Conservation (phyloP, 352 stramenopile species). For the Phytophthora sp. region DNA sequence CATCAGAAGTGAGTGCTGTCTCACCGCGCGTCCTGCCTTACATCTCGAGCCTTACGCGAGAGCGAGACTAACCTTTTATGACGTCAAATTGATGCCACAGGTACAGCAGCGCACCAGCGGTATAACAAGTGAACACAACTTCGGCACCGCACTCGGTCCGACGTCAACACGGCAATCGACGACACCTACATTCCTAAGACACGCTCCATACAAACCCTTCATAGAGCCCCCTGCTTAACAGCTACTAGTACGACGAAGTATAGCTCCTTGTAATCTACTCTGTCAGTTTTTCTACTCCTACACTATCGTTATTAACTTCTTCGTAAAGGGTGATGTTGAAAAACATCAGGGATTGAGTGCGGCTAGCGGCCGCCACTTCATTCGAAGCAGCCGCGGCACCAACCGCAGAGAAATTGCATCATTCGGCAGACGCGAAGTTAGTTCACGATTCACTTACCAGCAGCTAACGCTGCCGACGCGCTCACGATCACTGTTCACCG, state of each 20-base stretch:
- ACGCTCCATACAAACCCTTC: no score
- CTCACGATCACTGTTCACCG: conserved; percentile 7
- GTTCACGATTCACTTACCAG: conserved; percentile 19
- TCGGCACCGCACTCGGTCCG: conserved; percentile 18
- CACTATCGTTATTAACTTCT: conserved; percentile 61
- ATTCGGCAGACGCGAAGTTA: conserved; percentile 10
- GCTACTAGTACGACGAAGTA: no score
- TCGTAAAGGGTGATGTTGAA: conserved; percentile 50
- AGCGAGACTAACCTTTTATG: conserved; percentile 21
- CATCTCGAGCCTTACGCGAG: no score
- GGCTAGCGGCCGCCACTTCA: not conserved
- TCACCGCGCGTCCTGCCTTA: no score
- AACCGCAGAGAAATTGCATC: conserved; percentile 24
- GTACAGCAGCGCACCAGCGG: conserved; percentile 37
- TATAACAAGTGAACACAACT: conserved; percentile 48
- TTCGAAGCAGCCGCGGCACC: not conserved
- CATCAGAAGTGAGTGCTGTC: conserved; percentile 54
- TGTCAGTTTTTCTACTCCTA: not conserved
- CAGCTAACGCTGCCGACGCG: conserved; percentile 15
- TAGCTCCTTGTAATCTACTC: no score
- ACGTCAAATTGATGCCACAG: not conserved
- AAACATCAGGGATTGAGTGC: conserved; percentile 46
- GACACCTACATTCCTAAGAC: no score
- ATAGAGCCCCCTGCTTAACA: no score
- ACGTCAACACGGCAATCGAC: not conserved